These are phyloP conservation scores for Polychytrium aggregatum DNA, from an alignment of 192 early-diverging fungal genomes.

Conservation along the genomic window DNA sequence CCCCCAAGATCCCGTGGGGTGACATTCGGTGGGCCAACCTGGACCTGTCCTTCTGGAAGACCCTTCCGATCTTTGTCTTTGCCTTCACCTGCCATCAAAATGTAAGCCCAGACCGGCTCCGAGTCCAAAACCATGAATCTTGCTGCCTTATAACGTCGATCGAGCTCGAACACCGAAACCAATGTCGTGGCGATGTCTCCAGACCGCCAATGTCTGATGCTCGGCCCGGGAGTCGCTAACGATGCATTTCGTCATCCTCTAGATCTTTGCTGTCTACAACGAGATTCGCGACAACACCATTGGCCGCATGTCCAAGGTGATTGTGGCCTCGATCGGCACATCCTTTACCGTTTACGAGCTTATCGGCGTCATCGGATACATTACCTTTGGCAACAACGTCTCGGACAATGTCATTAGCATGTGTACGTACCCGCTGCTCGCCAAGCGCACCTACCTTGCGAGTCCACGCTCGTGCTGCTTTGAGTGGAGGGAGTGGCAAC, in stretches of 20 bases:
- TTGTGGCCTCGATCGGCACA: conserved; percentile 62
- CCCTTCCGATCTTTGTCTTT: conserved; percentile 95
- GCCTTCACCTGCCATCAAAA: conserved; percentile 99
- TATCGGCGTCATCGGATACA: conserved; percentile 83
- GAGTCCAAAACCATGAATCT: not conserved
- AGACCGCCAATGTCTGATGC: not conserved
- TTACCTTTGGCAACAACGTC: conserved; percentile 73
- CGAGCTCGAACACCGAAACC: not conserved
- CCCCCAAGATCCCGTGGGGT: conserved; percentile 10
- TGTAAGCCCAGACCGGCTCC: no score
- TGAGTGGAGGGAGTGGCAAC: no score
- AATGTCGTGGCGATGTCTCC: no score
- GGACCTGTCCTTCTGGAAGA: conserved; percentile 53
- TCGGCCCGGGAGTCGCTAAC: not conserved
- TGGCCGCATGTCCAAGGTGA: conserved; percentile 52
- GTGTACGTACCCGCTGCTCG: conserved; percentile 31
- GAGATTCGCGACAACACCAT: conserved; percentile 79
- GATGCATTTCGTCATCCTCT: conserved; percentile 3
- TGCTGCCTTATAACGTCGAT: not conserved
- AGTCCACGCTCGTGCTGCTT: not conserved
- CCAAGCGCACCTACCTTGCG: no score
- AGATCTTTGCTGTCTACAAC: conserved; percentile 93
- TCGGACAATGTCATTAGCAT: conserved; percentile 69
- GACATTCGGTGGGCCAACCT: conserved; percentile 36
- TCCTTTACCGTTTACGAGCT: conserved; percentile 69